phyloP scores from a whole-genome alignment of 257 asterid species.

The Solanum appendiculatum region DNA sequence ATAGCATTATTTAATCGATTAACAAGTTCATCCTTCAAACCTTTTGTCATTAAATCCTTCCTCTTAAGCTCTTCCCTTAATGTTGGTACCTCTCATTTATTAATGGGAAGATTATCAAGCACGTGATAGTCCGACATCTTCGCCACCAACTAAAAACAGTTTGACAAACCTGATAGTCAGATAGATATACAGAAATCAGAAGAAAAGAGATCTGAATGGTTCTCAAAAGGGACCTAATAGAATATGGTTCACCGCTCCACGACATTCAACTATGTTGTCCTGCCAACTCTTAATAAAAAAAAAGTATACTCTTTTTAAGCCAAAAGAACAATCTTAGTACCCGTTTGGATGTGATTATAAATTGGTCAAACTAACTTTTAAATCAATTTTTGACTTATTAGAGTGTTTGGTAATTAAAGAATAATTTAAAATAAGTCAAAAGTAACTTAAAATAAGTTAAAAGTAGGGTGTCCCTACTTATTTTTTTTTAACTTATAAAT shows the following conservation, averaged over 20 bases:
- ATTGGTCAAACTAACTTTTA: no score
- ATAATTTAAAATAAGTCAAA: no score
- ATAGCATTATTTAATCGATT: constrained; percentile 20
- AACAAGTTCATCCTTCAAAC: constrained; percentile 30
- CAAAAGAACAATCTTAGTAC: no score
- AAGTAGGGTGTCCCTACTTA: no score
- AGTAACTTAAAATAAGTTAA: no score
- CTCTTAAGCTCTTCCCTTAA: constrained; percentile 33
- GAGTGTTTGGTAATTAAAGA: no score
- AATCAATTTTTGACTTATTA: no score
- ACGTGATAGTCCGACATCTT: constrained; percentile 12
- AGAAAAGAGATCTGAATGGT: neutral
- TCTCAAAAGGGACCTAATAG: neutral
- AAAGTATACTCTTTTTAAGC: no score
- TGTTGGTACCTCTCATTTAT: constrained; percentile 29
- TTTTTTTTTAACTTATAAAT: no score
- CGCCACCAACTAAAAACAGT: neutral
- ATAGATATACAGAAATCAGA: neutral
- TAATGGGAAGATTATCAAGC: constrained; percentile 22
- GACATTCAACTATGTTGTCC: neutral
- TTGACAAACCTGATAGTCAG: neutral
- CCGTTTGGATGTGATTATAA: no score
- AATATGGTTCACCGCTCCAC: neutral
- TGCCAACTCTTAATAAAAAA: neutral
- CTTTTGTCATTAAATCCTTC: constrained; percentile 14